phyloP scores from a whole-genome alignment of 2,329 filamentous ascomycete species.

The Verticillium nonalfalfae region DNA sequence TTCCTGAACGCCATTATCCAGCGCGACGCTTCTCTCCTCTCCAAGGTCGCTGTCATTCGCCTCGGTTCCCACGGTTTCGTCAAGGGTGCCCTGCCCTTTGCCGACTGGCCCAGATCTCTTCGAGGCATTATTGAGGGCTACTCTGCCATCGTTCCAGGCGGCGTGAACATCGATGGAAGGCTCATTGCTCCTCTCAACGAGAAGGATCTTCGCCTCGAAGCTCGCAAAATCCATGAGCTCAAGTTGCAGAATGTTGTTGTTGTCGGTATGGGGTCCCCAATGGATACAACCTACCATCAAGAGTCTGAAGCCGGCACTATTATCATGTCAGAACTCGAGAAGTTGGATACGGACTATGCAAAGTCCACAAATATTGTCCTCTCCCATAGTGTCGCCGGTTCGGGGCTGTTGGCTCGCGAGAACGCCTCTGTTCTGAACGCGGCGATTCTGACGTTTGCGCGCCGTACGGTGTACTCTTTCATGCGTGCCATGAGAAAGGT shows the following conservation, averaged over 20 bases:
- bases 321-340: constrained; percentile 35
- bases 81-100: constrained; percentile 40
- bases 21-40: constrained; percentile 39
- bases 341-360: constrained; percentile 15
- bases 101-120: constrained; percentile 47
- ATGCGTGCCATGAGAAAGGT: constrained; percentile 34
- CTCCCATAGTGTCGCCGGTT: constrained; percentile 27
- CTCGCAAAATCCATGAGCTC: constrained; percentile 13
- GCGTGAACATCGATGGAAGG: constrained; percentile 14
- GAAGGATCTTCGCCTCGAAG: constrained; percentile 8
- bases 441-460: constrained; percentile 38
- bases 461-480: constrained; percentile 38
- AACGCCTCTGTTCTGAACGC: constrained; percentile 49
- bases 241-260: constrained; percentile 39
- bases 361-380: constrained; percentile 7
- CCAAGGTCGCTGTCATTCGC: constrained; percentile 45
- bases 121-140: constrained; percentile 19
- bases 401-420: constrained; percentile 39
- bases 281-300: constrained; percentile 45
- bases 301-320: constrained; percentile 43
- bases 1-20: constrained; percentile 55
- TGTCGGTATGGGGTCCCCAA: constrained; percentile 51
- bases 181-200: constrained; percentile 11
- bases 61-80: constrained; percentile 45
- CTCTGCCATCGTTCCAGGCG: constrained; percentile 12